Evolutionary conservation across 2,329 filamentous ascomycete species (phyloP).

Genomic region (Aspergillus sp.): DNA sequence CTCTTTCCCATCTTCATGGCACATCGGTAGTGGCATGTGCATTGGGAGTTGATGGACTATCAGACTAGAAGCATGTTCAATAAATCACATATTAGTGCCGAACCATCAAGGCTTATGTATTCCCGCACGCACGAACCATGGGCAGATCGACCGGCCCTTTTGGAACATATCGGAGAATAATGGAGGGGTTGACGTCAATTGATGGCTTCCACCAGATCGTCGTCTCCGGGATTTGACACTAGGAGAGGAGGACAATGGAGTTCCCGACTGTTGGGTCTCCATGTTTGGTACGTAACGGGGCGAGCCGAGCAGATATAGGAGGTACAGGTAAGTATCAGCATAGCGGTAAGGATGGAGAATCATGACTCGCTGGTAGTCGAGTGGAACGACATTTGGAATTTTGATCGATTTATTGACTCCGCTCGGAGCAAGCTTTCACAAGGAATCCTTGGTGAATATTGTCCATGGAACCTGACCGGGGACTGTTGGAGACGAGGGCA

Average conservation of each 20-base stretch:
- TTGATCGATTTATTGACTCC: too few relatives aligned
- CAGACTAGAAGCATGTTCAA: too few relatives aligned
- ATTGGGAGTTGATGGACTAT: too few relatives aligned
- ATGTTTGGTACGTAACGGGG: not conserved
- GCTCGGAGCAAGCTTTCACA: not conserved
- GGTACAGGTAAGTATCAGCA: not conserved
- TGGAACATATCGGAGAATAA: conserved; percentile 7
- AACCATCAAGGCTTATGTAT: not conserved
- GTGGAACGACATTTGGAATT: not conserved
- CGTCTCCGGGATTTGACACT: too few relatives aligned
- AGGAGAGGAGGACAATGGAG: not conserved
- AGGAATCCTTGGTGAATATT: not conserved
- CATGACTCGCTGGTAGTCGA: not conserved
- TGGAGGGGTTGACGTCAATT: not conserved
- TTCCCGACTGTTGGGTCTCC: not conserved
- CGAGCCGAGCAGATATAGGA: not conserved
- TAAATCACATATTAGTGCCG: not conserved
- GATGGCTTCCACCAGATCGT: not conserved
- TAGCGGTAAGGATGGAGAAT: too few relatives aligned
- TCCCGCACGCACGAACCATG: conserved; percentile 6
- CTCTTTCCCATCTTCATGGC: not conserved
- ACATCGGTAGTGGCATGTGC: not conserved
- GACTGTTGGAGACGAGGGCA: not conserved
- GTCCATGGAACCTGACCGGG: not conserved
- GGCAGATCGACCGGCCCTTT: not conserved